A percentile compares a stretch with the other conserved stretches of the same genome.
Evolutionary conservation across 257 asterid genomes (phyloP).

Genomic region (Phtheirospermum japonicum): DNA sequence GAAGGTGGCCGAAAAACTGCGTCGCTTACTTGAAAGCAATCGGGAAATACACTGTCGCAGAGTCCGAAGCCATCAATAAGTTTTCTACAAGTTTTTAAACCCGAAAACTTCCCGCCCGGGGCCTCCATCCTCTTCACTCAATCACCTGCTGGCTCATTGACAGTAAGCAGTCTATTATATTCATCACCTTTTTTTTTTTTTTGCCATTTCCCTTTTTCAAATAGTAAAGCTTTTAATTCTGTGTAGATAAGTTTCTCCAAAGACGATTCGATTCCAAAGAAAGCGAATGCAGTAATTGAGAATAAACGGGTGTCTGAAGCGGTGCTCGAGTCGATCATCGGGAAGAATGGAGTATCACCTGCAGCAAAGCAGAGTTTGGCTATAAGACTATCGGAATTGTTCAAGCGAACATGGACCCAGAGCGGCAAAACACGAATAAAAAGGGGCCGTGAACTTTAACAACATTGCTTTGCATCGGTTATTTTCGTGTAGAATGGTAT

Average conservation of each 20-base stretch:
- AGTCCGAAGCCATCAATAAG: constrained; percentile 54
- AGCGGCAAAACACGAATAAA: neutral
- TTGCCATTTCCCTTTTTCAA: too few species aligned
- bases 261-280: constrained; percentile 50
- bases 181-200: too few species aligned
- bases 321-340: constrained; percentile 74
- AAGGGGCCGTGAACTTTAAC: too few species aligned
- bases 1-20: constrained; percentile 84
- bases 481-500: too few species aligned
- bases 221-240: neutral
- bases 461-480: too few species aligned
- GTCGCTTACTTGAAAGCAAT: constrained; percentile 64
- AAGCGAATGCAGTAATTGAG: constrained; percentile 45
- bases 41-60: constrained; percentile 61
- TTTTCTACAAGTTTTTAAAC: constrained; percentile 50
- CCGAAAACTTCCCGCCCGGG: constrained; percentile 67
- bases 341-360: constrained; percentile 80
- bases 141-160: constrained; percentile 64
- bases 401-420: constrained; percentile 22
- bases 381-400: constrained; percentile 42
- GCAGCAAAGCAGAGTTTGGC: constrained; percentile 67
- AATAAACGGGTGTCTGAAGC: constrained; percentile 72
- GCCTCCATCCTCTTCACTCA: constrained; percentile 83
- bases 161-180: constrained; percentile 35
- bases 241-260: constrained; percentile 51